Conservation (phyloP, 2,329 filamentous ascomycete genomes). For the Aspergillus versicolor region DNA sequence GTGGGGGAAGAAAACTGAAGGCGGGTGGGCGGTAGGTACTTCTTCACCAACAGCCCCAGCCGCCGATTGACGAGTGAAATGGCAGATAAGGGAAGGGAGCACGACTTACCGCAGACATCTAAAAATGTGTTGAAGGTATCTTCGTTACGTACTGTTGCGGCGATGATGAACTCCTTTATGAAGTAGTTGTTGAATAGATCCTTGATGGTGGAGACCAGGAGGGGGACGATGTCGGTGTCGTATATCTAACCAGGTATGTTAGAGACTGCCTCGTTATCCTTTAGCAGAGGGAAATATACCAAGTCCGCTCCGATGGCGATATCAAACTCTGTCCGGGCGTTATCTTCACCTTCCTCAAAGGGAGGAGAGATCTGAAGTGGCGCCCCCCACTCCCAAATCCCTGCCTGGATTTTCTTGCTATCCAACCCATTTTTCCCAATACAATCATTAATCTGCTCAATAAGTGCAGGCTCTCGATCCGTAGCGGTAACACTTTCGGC, state of each 20-base stretch:
- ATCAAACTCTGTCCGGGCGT: constrained; percentile 29
- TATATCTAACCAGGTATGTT: constrained; percentile 52
- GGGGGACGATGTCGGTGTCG: constrained; percentile 58
- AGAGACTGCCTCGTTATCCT: neutral
- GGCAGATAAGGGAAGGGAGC: neutral
- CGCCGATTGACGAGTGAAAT: neutral
- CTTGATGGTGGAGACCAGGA: constrained; percentile 55
- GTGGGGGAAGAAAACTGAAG: neutral
- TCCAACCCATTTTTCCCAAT: constrained; percentile 33
- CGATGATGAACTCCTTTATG: constrained; percentile 55
- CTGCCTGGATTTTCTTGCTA: constrained; percentile 24
- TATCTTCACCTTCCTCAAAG: neutral
- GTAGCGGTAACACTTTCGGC: constrained; percentile 58
- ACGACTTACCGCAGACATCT: constrained; percentile 56
- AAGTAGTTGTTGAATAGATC: constrained; percentile 57
- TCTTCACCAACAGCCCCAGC: neutral
- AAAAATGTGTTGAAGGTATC: constrained; percentile 61
- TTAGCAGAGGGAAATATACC: constrained; percentile 25
- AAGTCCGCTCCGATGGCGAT: constrained; percentile 44
- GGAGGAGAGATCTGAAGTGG: constrained; percentile 21
- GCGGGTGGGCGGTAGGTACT: neutral
- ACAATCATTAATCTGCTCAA: constrained; percentile 41
- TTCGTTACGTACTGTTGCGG: constrained; percentile 61
- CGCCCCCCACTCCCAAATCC: constrained; percentile 46
- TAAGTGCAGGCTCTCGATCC: constrained; percentile 56